A percentile compares a stretch with the other conserved stretches of the same genome.
Conservation (phyloP, 345 rosid species). For the Eucalyptus erythrocorys region DNA sequence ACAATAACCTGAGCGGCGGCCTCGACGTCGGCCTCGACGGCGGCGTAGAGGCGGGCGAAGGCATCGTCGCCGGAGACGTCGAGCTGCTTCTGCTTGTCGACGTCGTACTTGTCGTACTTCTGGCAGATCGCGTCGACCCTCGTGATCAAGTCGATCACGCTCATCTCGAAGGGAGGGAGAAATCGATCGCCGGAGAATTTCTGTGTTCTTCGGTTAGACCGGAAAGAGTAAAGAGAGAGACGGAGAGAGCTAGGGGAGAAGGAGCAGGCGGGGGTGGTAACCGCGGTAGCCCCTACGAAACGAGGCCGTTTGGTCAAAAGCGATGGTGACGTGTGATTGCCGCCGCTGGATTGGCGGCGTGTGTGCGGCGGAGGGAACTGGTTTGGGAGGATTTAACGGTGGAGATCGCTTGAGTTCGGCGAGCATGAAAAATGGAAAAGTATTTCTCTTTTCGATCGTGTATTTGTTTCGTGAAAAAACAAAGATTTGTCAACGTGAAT, state of each 20-base stretch:
- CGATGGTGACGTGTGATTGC: background rate
- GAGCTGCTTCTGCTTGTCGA: conserved; percentile 43
- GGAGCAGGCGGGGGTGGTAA: background rate
- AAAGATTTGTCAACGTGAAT: background rate
- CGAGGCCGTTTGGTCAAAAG: background rate
- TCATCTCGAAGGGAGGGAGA: conserved; percentile 4
- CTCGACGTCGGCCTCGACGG: conserved; percentile 31
- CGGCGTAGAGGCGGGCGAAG: conserved; percentile 44
- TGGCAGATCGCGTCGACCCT: conserved; percentile 54
- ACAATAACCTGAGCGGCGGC: conserved; percentile 23
- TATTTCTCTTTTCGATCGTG: background rate
- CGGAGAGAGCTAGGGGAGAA: background rate
- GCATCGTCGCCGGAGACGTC: conserved; percentile 52
- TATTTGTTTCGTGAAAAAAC: background rate
- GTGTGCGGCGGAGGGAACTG: background rate
- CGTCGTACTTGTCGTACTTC: conserved; percentile 56
- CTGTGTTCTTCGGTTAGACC: background rate
- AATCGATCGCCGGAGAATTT: background rate
- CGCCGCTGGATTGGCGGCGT: background rate
- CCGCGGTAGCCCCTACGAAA: background rate
- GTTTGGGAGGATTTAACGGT: background rate
- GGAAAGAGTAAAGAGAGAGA: background rate
- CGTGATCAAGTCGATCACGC: conserved; percentile 43
- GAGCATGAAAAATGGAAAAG: background rate
- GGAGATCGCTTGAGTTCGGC: background rate